Evolutionary conservation across 1,284 basidiomycete species (phyloP).

Genomic region (Rhodotorula sp.): DNA sequence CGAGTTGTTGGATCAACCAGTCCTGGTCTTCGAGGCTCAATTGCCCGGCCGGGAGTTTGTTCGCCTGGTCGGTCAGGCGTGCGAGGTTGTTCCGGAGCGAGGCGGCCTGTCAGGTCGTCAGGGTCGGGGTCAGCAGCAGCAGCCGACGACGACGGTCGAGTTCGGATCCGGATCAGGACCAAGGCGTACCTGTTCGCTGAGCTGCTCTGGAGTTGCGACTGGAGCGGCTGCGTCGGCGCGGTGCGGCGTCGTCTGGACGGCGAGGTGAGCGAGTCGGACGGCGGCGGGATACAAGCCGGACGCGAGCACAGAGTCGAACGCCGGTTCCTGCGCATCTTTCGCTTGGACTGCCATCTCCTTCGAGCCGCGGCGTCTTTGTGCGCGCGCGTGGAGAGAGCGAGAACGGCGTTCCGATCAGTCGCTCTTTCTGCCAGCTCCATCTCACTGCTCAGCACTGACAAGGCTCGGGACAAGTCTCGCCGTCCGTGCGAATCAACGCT

Average conservation of each 20-base stretch:
- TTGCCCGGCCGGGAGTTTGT: constrained; percentile 12
- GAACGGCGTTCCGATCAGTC: too few species aligned
- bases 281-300: constrained; percentile 7
- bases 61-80: constrained; percentile 14
- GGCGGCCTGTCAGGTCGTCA: constrained; percentile 18
- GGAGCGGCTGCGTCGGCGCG: neutral
- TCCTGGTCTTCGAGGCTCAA: constrained; percentile 32
- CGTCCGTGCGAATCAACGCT: too few species aligned
- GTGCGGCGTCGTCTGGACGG: neutral
- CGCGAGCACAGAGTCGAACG: neutral
- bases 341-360: neutral
- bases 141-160: neutral
- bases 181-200: constrained; percentile 21
- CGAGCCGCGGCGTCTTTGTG: neutral
- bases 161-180: neutral
- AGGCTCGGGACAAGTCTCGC: too few species aligned
- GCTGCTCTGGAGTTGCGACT: neutral
- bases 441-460: too few species aligned
- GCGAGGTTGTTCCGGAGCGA: constrained; percentile 11
- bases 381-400: neutral
- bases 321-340: neutral
- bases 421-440: too few species aligned
- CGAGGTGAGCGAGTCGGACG: constrained; percentile 8
- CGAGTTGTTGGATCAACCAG: constrained; percentile 28
- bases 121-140: neutral